Conservation (phyloP, 352 stramenopile genomes). For the Phytophthora brassicae region DNA sequence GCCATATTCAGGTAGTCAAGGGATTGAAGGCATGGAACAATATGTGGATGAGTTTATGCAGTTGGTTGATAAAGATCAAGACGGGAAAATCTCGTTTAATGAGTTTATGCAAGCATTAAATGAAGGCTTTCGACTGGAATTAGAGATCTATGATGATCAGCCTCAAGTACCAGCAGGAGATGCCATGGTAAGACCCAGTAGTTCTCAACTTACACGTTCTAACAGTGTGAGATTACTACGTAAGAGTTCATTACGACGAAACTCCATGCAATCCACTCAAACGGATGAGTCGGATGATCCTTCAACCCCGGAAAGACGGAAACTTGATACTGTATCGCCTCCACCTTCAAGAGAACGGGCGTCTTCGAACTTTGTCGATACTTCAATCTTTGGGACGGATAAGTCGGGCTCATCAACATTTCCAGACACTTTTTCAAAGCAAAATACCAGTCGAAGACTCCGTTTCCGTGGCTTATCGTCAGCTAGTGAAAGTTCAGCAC, state of each 20-base stretch:
- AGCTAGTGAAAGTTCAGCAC: constrained; percentile 34
- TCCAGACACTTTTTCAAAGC: constrained; percentile 1
- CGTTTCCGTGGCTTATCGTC: constrained; percentile 33
- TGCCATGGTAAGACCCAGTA: constrained; percentile 10
- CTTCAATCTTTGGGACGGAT: constrained; percentile 18
- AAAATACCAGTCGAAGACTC: constrained; percentile 13
- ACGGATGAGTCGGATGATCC: constrained; percentile 13
- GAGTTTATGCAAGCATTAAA: constrained; percentile 84
- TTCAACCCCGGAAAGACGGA: constrained; percentile 10
- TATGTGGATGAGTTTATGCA: constrained; percentile 81
- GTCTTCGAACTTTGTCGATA: constrained; percentile 41
- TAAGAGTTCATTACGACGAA: constrained; percentile 16
- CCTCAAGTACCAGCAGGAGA: constrained; percentile 26
- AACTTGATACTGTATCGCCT: constrained; percentile 13
- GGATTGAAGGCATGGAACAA: constrained; percentile 52
- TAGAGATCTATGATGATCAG: constrained; percentile 72
- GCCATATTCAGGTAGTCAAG: constrained; percentile 46
- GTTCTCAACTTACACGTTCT: constrained; percentile 3
- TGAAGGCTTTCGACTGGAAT: constrained; percentile 65
- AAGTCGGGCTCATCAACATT: constrained; percentile 15
- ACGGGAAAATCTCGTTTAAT: constrained; percentile 73
- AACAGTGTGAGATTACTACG: constrained; percentile 21
- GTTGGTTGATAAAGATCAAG: constrained; percentile 61
- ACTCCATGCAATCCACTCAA: constrained; percentile 22
- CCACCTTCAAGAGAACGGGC: constrained; percentile 4